Conservation (phyloP, 2,329 filamentous ascomycete genomes). For the Alternaria brassicae region DNA sequence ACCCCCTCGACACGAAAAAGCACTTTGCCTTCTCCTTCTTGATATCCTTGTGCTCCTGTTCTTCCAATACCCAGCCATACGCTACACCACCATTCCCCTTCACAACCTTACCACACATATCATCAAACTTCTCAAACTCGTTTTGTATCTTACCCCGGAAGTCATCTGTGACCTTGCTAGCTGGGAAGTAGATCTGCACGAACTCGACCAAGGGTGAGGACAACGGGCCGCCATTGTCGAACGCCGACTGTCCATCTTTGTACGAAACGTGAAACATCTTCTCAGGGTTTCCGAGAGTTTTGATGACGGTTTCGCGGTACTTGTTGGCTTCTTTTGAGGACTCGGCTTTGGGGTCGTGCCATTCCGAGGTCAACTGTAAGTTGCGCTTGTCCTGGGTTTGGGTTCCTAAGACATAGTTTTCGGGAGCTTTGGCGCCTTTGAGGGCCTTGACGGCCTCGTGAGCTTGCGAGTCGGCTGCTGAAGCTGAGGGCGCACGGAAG, state of each 20-base stretch:
- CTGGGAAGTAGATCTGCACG: constrained; percentile 3
- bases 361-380: constrained; percentile 9
- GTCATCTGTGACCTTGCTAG: not conserved
- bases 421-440: constrained; percentile 7
- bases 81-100: not conserved
- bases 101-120: not conserved
- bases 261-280: constrained; percentile 3
- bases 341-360: constrained; percentile 5
- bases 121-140: not conserved
- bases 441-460: constrained; percentile 1
- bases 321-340: not conserved
- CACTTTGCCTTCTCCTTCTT: not conserved
- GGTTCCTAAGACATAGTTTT: constrained; percentile 7
- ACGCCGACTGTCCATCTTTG: not conserved
- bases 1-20: constrained; percentile 12
- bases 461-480: not conserved
- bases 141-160: not conserved
- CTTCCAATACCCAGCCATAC: constrained; percentile 12
- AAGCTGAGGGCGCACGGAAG: not conserved
- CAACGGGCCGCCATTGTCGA: not conserved
- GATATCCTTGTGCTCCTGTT: constrained; percentile 8
- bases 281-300: not conserved
- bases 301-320: constrained; percentile 2
- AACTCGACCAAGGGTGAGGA: constrained; percentile 8
- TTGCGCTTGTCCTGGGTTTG: not conserved